Conservation (phyloP, 208 protist genomes). For the Leishmania martiniquensis region DNA sequence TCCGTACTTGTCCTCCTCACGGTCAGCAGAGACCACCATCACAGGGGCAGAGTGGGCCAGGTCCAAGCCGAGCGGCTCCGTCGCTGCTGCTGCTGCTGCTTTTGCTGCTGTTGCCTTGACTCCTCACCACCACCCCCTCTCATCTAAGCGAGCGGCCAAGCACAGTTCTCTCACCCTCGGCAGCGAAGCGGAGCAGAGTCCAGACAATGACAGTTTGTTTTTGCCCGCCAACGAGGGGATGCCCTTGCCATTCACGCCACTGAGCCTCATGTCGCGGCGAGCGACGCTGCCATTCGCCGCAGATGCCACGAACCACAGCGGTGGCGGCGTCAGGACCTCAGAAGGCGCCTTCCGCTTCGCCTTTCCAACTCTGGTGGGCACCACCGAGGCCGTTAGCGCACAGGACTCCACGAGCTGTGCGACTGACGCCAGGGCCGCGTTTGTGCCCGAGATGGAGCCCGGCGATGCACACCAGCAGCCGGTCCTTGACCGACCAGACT, state of each 20-base stretch:
- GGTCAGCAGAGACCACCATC: not conserved
- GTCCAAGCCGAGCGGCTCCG: not conserved
- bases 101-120: not conserved
- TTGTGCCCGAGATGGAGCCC: not conserved
- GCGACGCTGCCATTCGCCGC: slow-evolving; percentile 8
- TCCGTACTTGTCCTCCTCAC: not conserved
- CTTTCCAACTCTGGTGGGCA: not conserved
- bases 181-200: not conserved
- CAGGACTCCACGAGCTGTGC: too few relatives aligned
- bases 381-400: not conserved
- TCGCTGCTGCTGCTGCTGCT: not conserved
- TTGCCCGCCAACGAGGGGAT: not conserved
- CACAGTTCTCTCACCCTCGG: not conserved
- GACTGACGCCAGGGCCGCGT: not conserved
- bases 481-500: not conserved
- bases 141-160: too few relatives aligned
- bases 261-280: not conserved
- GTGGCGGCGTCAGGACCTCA: not conserved
- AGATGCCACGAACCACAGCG: not conserved
- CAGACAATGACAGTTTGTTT: not conserved
- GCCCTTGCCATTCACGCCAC: not conserved
- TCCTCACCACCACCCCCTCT: not conserved
- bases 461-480: not conserved
- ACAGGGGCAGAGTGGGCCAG: not conserved
- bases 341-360: not conserved